These are phyloP conservation scores for Flaveria brownii DNA, from an alignment of 129 eudicot genomes.

Conservation along the genomic window DNA sequence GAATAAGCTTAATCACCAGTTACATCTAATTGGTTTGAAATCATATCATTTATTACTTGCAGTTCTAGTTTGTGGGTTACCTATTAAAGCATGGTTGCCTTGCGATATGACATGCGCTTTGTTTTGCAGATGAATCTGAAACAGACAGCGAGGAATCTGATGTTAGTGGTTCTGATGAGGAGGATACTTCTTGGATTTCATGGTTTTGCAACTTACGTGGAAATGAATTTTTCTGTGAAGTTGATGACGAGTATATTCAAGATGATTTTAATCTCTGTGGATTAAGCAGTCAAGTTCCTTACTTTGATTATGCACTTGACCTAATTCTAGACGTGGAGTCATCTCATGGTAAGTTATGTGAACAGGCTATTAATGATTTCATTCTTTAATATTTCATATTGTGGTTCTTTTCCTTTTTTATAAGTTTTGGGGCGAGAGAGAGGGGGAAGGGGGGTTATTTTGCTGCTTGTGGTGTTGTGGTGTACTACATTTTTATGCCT, in stretches of 20 bases:
- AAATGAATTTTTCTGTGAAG: slow-evolving; percentile 86
- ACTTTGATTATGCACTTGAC: slow-evolving; percentile 85
- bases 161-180: slow-evolving; percentile 91
- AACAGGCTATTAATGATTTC: slow-evolving; percentile 1
- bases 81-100: background rate
- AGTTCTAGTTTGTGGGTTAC: background rate
- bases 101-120: background rate
- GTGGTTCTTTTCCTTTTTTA: background rate
- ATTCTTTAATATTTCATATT: slow-evolving; percentile 15
- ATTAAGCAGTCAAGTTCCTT: slow-evolving; percentile 85
- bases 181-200: slow-evolving; percentile 86
- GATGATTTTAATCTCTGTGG: slow-evolving; percentile 88
- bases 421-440: background rate
- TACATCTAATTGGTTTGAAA: slow-evolving; percentile 7
- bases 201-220: slow-evolving; percentile 93
- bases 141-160: slow-evolving; percentile 89
- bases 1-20: background rate
- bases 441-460: background rate
- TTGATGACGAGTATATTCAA: slow-evolving; percentile 85
- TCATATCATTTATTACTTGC: background rate
- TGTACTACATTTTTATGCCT: background rate
- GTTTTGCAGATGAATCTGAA: slow-evolving; percentile 73
- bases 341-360: slow-evolving; percentile 61
- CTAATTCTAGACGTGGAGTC: slow-evolving; percentile 81
- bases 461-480: background rate